Evolutionary conservation across 805 yeast genomes (phyloP).

Genomic region (Candida nitratophila): DNA sequence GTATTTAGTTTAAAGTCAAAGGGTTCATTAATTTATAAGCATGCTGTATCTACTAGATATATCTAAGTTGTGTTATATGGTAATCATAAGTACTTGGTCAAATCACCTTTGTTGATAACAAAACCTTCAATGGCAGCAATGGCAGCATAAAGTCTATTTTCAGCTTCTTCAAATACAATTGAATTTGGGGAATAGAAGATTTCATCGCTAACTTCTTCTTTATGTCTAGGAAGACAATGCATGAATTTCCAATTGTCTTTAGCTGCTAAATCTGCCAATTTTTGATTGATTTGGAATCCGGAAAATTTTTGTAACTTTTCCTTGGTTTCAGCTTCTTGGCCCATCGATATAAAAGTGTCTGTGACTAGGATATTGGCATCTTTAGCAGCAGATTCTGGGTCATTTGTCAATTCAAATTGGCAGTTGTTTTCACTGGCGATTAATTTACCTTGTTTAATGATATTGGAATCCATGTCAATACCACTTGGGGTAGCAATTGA

Average conservation of each 20-base stretch:
- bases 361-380: conserved; percentile 83
- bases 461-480: conserved; percentile 51
- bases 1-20: no score
- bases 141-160: conserved; percentile 93
- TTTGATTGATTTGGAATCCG: conserved; percentile 78
- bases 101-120: conserved; percentile 76
- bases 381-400: conserved; percentile 67
- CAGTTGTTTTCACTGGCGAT: conserved; percentile 47
- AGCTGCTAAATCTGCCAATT: conserved; percentile 58
- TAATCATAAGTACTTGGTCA: conserved; percentile 3
- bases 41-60: no score
- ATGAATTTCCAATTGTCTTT: conserved; percentile 75
- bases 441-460: conserved; percentile 46
- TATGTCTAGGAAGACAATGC: conserved; percentile 97
- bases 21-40: no score
- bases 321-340: conserved; percentile 77
- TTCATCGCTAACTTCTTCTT: conserved; percentile 90
- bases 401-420: conserved; percentile 52
- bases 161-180: conserved; percentile 91
- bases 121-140: conserved; percentile 89
- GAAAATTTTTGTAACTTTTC: conserved; percentile 71
- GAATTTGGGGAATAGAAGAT: conserved; percentile 82
- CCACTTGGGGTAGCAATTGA: conserved; percentile 80
- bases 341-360: conserved; percentile 98
- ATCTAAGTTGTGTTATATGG: no score